Conservation (phyloP, 2,329 filamentous ascomycete genomes). For the Ilyonectria sp. region DNA sequence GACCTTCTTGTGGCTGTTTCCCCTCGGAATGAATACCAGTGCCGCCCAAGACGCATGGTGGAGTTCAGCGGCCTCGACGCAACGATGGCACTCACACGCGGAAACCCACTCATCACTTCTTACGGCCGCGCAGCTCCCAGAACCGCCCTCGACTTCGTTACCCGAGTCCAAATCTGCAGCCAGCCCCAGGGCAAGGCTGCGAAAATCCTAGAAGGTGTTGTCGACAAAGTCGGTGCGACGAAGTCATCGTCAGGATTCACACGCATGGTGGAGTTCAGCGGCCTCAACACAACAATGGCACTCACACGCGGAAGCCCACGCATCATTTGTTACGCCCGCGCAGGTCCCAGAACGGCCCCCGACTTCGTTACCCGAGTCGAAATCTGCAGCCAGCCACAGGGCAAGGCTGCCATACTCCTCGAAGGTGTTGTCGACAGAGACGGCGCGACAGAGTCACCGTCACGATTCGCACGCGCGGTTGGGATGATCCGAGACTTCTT, state of each 20-base stretch:
- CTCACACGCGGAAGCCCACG: conserved; percentile 8
- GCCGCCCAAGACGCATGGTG: conserved; percentile 1
- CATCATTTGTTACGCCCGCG: neutral
- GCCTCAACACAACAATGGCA: neutral
- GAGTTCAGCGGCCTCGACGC: neutral
- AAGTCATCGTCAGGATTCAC: neutral
- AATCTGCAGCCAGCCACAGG: neutral
- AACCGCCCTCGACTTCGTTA: neutral
- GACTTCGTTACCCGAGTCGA: conserved; percentile 3
- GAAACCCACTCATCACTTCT: neutral
- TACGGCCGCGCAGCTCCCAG: neutral
- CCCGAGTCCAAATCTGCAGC: conserved; percentile 1
- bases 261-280: neutral
- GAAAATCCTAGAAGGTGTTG: neutral
- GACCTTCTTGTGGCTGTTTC: neutral
- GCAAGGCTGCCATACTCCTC: neutral
- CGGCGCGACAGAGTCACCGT: neutral
- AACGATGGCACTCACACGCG: neutral
- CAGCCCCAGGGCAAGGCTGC: neutral
- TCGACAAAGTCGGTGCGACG: neutral
- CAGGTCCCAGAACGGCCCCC: neutral
- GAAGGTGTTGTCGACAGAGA: neutral
- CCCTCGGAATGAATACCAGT: neutral
- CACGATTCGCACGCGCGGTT: neutral
- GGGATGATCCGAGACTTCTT: neutral